A percentile compares a stretch with the other conserved stretches of the same genome.
phyloP scores from a whole-genome alignment of 2,329 filamentous ascomycete genomes.

The Neonectria neomacrospora region DNA sequence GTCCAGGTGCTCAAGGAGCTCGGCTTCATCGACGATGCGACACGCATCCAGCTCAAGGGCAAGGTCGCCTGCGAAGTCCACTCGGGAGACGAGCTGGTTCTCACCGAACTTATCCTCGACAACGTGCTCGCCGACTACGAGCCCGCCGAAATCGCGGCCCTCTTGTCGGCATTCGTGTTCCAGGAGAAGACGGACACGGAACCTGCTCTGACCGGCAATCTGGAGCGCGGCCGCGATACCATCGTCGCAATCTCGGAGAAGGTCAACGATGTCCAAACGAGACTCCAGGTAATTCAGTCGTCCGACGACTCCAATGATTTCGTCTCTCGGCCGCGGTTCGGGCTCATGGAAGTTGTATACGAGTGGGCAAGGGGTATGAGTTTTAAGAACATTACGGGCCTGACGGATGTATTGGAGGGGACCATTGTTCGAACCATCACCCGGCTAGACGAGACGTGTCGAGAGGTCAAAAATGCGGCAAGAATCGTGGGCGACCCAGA shows the following conservation, averaged over 20 bases:
- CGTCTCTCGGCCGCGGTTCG: slow-evolving; percentile 86
- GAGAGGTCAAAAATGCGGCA: slow-evolving; percentile 97
- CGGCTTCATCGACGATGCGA: slow-evolving; percentile 87
- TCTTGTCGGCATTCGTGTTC: slow-evolving; percentile 95
- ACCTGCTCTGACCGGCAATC: slow-evolving; percentile 81
- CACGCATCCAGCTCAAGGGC: slow-evolving; percentile 93
- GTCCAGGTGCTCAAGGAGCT: slow-evolving; percentile 92
- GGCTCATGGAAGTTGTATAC: slow-evolving; percentile 96
- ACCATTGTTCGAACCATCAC: slow-evolving; percentile 97
- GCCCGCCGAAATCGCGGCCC: slow-evolving; percentile 93
- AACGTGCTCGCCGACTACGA: slow-evolving; percentile 96
- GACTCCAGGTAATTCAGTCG: slow-evolving; percentile 91
- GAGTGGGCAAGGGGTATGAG: slow-evolving; percentile 99
- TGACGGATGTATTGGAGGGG: slow-evolving; percentile 96
- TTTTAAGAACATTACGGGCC: slow-evolving; percentile 95
- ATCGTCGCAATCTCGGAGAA: slow-evolving; percentile 93
- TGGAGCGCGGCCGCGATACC: slow-evolving; percentile 84
- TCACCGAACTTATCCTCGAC: slow-evolving; percentile 95
- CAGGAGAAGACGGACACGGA: slow-evolving; percentile 91
- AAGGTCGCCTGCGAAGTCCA: slow-evolving; percentile 99
- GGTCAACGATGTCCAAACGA: slow-evolving; percentile 88
- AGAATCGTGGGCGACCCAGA: slow-evolving; percentile 94
- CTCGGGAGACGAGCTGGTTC: slow-evolving; percentile 93
- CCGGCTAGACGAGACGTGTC: slow-evolving; percentile 91
- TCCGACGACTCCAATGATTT: slow-evolving; percentile 94